These are phyloP conservation scores for Carex kokanica DNA, from an alignment of 176 grass and related monocot genomes.

Conservation along the genomic window DNA sequence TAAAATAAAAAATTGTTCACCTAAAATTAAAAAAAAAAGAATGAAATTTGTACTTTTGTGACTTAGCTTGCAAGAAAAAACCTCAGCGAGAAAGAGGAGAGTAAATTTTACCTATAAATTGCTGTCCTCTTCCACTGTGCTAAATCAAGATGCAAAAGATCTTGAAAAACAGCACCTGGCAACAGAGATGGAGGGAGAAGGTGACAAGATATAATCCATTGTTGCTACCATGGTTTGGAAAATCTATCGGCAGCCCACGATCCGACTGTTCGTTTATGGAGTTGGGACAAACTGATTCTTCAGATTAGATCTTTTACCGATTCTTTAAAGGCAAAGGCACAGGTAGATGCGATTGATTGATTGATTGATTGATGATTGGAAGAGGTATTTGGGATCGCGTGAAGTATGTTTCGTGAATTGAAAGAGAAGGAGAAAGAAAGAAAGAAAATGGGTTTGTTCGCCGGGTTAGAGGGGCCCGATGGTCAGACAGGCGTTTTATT, in stretches of 20 bases:
- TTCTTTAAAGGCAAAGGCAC: neutral
- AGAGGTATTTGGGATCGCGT: neutral
- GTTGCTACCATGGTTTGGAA: neutral
- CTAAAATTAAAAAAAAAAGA: neutral
- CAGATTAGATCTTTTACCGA: neutral
- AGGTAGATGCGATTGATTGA: constrained; percentile 3
- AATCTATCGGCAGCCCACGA: neutral
- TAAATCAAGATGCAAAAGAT: constrained; percentile 31
- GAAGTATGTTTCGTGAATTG: neutral
- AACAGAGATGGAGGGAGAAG: neutral
- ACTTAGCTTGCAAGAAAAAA: neutral
- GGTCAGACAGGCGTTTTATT: neutral
- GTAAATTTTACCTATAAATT: constrained; percentile 14
- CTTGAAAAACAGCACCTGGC: constrained; percentile 8
- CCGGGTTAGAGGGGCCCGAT: neutral
- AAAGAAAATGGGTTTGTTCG: neutral
- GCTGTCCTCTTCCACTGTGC: neutral
- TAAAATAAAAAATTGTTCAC: neutral
- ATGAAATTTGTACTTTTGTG: neutral
- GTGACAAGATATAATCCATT: neutral
- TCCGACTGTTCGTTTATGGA: neutral
- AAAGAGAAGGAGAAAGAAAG: constrained; percentile 2
- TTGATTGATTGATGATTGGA: neutral
- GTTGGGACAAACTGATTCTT: neutral
- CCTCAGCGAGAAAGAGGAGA: neutral